Percentiles rank a stretch among this genome's conserved stretches.
Conservation (phyloP, 352 stramenopile species). For the Phytophthora agathidicida region DNA sequence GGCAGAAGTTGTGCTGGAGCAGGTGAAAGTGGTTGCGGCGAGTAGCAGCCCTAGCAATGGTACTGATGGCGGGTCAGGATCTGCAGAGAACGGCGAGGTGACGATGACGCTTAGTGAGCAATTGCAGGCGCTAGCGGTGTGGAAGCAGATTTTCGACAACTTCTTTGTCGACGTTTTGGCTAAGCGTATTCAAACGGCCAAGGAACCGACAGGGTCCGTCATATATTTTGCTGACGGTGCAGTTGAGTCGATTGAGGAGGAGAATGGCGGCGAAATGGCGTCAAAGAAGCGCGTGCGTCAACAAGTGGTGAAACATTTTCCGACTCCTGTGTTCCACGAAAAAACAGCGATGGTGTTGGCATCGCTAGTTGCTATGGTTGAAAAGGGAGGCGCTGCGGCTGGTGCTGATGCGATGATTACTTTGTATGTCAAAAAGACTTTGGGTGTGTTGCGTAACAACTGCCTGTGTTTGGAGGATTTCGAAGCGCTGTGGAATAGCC, state of each 20-base stretch:
- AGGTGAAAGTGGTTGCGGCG: conserved; percentile 43
- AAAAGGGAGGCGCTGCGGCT: conserved; percentile 41
- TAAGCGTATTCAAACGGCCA: conserved; percentile 34
- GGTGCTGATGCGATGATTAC: conserved; percentile 34
- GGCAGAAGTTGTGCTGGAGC: conserved; percentile 60
- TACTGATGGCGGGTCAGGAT: conserved; percentile 19
- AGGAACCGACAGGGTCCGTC: conserved; percentile 33
- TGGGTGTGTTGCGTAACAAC: conserved; percentile 46
- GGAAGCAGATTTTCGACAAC: conserved; percentile 62
- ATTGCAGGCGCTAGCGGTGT: conserved; percentile 50
- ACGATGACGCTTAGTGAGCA: conserved; percentile 47
- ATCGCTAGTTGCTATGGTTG: conserved; percentile 46
- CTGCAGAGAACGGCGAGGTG: conserved; percentile 44
- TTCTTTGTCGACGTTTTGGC: conserved; percentile 65
- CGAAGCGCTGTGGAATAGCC: conserved; percentile 63
- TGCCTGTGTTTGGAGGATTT: conserved; percentile 68
- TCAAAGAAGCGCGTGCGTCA: conserved; percentile 39
- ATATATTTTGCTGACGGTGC: conserved; percentile 42
- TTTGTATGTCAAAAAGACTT: conserved; percentile 52
- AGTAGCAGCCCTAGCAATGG: conserved; percentile 27
- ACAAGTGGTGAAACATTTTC: conserved; percentile 51
- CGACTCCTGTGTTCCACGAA: conserved; percentile 64
- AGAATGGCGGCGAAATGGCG: conserved; percentile 17
- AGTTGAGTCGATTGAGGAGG: conserved; percentile 31
- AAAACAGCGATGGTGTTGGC: conserved; percentile 65